Base-by-base conservation (phyloP, 116 monocot genomes). In the Zostera marina region DNA sequence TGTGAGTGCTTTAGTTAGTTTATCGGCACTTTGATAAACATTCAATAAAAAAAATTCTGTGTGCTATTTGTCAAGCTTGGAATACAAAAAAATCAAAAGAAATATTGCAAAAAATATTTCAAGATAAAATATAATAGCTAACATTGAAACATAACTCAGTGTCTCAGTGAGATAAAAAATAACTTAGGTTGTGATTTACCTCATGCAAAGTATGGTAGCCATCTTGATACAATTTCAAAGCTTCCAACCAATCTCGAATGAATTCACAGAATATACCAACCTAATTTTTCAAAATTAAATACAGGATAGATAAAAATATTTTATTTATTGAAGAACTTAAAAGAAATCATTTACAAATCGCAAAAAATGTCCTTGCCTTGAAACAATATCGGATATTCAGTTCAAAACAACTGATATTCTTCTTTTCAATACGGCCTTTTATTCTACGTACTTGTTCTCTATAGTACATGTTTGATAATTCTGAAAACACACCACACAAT, bases 251-350 rank as follows among this genome's bases (percentile, higher is more conserved):
- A 62, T 93, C 93, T 70, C 88, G 76, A 59, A 79, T 71, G 67
- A 93, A 93, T 55, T 93, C 88, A 9, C 87, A 87, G 73, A 79
- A 93, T 59, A 88, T 67, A 59, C 84, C 93, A 74, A 78, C 87
- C 93, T 93, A 62, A 42, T 2, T 60, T 60, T 66, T 58, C 9
- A 23, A 47, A 41, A 72, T 54, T 21, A 60, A 60, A 54, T 47
- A 41, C 2, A 60, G 44, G 26, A 53, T 7, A 52, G 53, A 32
- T n/a, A n/a, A n/a, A n/a, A n/a, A n/a, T n/a, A n/a, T 32, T 32
- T 32, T 32, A 32, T 32, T 32, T 32, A 32, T n/a, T n/a, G n/a
- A n/a, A n/a, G 32, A 32, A 32, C 32, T 32, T 32, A 32, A 45
- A 45, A 45, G 38, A 40, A 15, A 39, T 38, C 17, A 32, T 56